Base-by-base conservation (phyloP, 768 basidiomycete genomes). In the Podaxis sp. region DNA sequence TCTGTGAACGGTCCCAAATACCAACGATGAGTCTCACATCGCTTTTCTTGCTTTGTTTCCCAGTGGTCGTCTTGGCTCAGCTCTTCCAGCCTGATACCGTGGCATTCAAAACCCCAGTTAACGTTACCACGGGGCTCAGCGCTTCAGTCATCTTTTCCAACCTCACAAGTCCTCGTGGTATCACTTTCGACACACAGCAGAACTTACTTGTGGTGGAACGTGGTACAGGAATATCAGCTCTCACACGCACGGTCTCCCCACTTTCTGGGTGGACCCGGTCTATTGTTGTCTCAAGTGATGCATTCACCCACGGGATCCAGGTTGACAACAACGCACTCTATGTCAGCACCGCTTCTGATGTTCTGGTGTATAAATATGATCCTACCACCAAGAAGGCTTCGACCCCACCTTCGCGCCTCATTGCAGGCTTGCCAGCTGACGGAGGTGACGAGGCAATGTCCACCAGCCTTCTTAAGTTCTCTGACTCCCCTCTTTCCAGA, bases 201-300 rank as follows among this genome's bases (percentile, higher is more conserved):
- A 80, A 80, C 63, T 65, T 80, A 24, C 74, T 81, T 15, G 79
- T 80, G 9, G 74, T 81, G 33, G 80, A 81, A 60, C 73, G 76
- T 24, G 78, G 79, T 1, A 66, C 76, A 25, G 80, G 80, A 11
- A 70, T 81, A n/a, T 76, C 77, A 0, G 76, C 76, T 5, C 78
- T 78, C 65, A 73, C 65, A 11, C 70, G 66, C 40, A 66, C 68
- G n/a, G 57, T 64, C 3, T 58, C 25, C 24, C 68, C 71, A 12
- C 57, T n/a, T 59, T 67, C 69, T 3, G 76, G 73, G 25, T 80
- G 74, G 76, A 68, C 75, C 40, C 75, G 79, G 2, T 74, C 70
- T 3, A 68, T 80, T 13, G 76, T 80, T 13, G 64, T 80, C 24
- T 57, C 67, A 27, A 78, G 78, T 61, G 33, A 74, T 9, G 66